Evolutionary conservation across 2,329 filamentous ascomycete species (phyloP), one percentile per base, ranked within the genome.

Genomic region (Pezicula neosporulosa): DNA sequence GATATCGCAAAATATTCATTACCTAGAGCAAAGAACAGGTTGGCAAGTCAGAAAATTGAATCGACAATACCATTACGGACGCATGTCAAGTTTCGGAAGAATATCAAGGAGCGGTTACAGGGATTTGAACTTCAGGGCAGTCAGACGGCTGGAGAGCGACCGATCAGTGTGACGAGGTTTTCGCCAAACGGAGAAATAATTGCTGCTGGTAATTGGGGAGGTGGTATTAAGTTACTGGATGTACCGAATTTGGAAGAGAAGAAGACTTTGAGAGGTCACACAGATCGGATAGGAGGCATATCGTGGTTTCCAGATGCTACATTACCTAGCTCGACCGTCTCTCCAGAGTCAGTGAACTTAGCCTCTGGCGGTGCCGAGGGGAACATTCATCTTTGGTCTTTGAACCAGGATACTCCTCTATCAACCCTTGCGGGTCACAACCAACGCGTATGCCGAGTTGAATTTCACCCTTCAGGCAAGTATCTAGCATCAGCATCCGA

Each of bases 401-500:
- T 97, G 43, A 85, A 84, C 42, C 82, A 93, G 66, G 90, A 96
- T 56, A 94, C 89, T 1, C 94, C 94, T 0, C 67, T 97, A 4
- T 81, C 88, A 0, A 95, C 89, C 0, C 76, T 97, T 0, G 80
- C 85, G 21, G 94, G 93, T 1, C 94, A 99, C 65, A 85, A 82
- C 4, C 89, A 88, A 49, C 86, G 94, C 55, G 91, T 99, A 8
- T 96, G 91, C 62, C 84, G 93, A 51, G 87, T 96, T 12, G 94
- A 96, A 53, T 96, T 97, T 64, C 94, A 99, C 60, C 94, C 94
- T 0, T 96, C 90, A 0, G 93, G 93, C 3, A 81, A 81, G 55
- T 97, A 93, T 64, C 76, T 97, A 6, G 94, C 93, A 5, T 96
- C 92, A 1, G 94, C 94, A 6, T 96, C 91, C 0, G 94, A 94